Conservation (phyloP, 352 stramenopile species). For the Pythium volutum region DNA sequence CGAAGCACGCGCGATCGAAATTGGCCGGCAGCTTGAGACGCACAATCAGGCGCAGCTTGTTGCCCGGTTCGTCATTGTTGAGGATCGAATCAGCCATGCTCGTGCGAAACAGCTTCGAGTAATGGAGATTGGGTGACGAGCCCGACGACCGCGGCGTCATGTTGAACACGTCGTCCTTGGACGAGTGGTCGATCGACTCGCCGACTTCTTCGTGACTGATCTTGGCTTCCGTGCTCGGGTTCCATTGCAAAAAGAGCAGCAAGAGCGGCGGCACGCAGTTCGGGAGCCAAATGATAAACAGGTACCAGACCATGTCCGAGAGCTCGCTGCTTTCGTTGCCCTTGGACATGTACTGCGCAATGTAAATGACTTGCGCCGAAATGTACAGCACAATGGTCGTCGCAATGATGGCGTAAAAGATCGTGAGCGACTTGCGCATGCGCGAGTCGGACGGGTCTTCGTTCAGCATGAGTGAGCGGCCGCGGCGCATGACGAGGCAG, state of each 20-base stretch:
- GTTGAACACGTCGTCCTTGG: constrained; percentile 85
- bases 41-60: constrained; percentile 79
- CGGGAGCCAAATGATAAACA: constrained; percentile 85
- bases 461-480: constrained; percentile 82
- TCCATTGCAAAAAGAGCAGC: constrained; percentile 85
- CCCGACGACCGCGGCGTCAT: constrained; percentile 72
- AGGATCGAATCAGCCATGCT: constrained; percentile 77
- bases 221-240: constrained; percentile 66
- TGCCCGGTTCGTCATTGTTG: constrained; percentile 78
- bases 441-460: constrained; percentile 78
- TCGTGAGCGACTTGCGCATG: constrained; percentile 83
- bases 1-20: constrained; percentile 79
- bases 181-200: constrained; percentile 57
- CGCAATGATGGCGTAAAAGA: constrained; percentile 87
- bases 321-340: constrained; percentile 56
- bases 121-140: constrained; percentile 79
- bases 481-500: constrained; percentile 85
- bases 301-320: constrained; percentile 83
- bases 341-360: constrained; percentile 76
- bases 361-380: constrained; percentile 86
- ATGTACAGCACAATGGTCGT: constrained; percentile 86
- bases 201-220: constrained; percentile 51
- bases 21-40: constrained; percentile 72
- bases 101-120: constrained; percentile 74
- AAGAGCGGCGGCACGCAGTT: constrained; percentile 70